Percentiles rank a stretch among this genome's conserved stretches.
phyloP scores from a whole-genome alignment of 2,329 filamentous ascomycete genomes.

The Sphaerostilbella broomeana region DNA sequence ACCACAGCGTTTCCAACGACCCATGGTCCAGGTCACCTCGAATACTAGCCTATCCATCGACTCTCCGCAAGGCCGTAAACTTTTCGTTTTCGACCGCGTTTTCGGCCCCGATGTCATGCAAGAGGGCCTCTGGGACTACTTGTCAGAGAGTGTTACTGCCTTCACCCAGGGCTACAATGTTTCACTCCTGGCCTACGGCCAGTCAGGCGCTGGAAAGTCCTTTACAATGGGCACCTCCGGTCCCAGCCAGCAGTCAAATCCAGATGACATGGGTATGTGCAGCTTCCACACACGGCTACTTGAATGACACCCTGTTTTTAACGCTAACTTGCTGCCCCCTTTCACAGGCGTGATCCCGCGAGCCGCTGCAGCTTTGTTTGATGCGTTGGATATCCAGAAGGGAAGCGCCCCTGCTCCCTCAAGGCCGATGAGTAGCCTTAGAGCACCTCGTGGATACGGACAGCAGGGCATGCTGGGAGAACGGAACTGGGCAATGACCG shows the following conservation, averaged over 20 bases:
- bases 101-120: conserved; percentile 79
- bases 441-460: conserved; percentile 67
- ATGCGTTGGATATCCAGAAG: conserved; percentile 65
- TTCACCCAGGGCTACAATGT: conserved; percentile 98
- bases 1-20: conserved; percentile 87
- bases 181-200: conserved; percentile 90
- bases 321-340: neutral
- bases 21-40: conserved; percentile 85
- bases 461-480: conserved; percentile 47
- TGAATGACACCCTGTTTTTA: neutral
- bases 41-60: conserved; percentile 83
- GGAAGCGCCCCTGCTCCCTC: conserved; percentile 47
- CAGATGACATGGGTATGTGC: conserved; percentile 68
- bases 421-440: conserved; percentile 48
- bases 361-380: conserved; percentile 79
- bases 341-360: conserved; percentile 89
- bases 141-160: conserved; percentile 80
- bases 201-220: conserved; percentile 95
- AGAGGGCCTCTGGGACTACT: conserved; percentile 89
- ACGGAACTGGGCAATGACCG: conserved; percentile 84
- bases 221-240: conserved; percentile 98
- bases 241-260: conserved; percentile 65
- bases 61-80: conserved; percentile 82
- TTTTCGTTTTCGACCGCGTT: conserved; percentile 95
- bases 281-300: neutral